These are phyloP conservation scores for Lanmaoa rubissima DNA, from an alignment of 768 basidiomycete genomes.

Conservation along the genomic window DNA sequence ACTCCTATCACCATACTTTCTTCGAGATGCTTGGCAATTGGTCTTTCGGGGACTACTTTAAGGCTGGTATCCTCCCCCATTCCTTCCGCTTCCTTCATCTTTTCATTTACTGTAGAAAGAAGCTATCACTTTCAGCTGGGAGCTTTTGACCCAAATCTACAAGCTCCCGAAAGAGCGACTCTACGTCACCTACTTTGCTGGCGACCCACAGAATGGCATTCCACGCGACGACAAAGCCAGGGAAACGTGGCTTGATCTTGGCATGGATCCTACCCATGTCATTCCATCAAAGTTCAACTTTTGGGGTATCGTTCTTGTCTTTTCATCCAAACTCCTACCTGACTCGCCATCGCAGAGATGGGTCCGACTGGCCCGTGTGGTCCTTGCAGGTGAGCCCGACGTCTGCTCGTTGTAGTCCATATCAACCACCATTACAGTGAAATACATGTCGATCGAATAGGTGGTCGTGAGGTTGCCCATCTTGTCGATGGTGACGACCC, in stretches of 20 bases:
- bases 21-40: conserved; percentile 99
- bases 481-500: conserved; percentile 97
- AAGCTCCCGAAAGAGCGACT: conserved; percentile 85
- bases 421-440: conserved; percentile 51
- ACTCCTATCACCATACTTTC: conserved; percentile 97
- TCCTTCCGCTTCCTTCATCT: background rate
- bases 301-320: conserved; percentile 70
- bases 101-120: conserved; percentile 62
- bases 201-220: conserved; percentile 80
- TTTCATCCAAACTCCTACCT: background rate
- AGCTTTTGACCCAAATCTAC: conserved; percentile 87
- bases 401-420: background rate
- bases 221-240: conserved; percentile 88
- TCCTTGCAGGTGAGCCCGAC: conserved; percentile 70
- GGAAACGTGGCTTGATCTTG: conserved; percentile 84
- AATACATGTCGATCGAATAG: conserved; percentile 95
- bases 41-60: conserved; percentile 99
- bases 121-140: conserved; percentile 91
- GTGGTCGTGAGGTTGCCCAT: conserved; percentile 91
- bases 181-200: conserved; percentile 98
- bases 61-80: conserved; percentile 47
- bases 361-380: conserved; percentile 97
- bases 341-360: conserved; percentile 69
- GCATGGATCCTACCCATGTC: conserved; percentile 86
- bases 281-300: conserved; percentile 97